These are phyloP conservation scores for Scheffersomyces quercinus DNA, from an alignment of 1,139 yeast genomes.

Conservation along the genomic window DNA sequence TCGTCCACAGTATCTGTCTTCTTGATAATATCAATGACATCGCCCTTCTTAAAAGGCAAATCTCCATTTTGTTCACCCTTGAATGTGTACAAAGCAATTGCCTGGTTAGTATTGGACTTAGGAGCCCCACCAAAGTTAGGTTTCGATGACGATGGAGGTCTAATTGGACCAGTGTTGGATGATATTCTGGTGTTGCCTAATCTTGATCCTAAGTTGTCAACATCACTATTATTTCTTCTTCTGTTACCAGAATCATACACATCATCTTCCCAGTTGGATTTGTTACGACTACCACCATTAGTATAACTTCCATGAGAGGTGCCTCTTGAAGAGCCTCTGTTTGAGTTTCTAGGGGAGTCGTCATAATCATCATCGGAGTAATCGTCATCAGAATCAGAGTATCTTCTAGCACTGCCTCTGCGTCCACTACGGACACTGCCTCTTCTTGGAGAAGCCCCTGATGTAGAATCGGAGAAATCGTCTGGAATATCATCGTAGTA, in stretches of 20 bases:
- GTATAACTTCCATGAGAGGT: background rate
- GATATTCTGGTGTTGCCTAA: constrained; percentile 33
- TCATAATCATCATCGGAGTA: constrained; percentile 35
- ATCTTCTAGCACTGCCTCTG: constrained; percentile 21
- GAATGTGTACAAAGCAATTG: constrained; percentile 85
- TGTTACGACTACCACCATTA: constrained; percentile 14
- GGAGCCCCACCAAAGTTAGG: constrained; percentile 52
- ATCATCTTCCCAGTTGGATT: constrained; percentile 81
- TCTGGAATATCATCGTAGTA: constrained; percentile 75
- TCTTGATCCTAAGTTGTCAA: constrained; percentile 35
- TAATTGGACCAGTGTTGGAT: constrained; percentile 28
- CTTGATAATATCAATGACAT: constrained; percentile 83
- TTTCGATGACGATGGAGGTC: constrained; percentile 47
- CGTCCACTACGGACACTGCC: constrained; percentile 26
- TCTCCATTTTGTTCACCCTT: constrained; percentile 93
- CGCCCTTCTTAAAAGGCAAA: constrained; percentile 90
- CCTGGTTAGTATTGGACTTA: constrained; percentile 63
- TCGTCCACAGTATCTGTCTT: constrained; percentile 87
- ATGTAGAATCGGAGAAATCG: constrained; percentile 53
- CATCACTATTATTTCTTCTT: constrained; percentile 34
- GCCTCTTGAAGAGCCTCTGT: background rate
- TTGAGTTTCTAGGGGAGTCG: constrained; percentile 19
- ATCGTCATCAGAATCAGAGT: constrained; percentile 43
- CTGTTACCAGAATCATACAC: constrained; percentile 56
- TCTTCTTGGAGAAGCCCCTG: constrained; percentile 33